phyloP scores from a whole-genome alignment of 768 basidiomycete genomes.

The Mycena rebaudengoi region DNA sequence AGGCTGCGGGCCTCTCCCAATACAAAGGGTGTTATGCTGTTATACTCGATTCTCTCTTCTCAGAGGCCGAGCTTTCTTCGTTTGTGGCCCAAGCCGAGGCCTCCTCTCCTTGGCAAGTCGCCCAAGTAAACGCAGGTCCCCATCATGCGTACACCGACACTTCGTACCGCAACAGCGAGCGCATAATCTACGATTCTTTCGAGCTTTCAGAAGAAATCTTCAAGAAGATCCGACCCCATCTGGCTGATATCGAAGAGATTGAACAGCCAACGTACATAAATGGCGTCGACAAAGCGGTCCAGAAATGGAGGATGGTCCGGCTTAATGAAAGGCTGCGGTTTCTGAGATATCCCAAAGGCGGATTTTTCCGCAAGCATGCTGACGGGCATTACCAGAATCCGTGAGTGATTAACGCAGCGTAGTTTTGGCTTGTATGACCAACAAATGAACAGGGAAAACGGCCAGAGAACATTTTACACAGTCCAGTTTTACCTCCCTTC shows the following conservation, averaged over 20 bases:
- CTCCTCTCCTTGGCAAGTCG: constrained; percentile 18
- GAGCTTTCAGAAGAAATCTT: constrained; percentile 17
- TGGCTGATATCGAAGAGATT: constrained; percentile 21
- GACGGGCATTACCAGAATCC: neutral
- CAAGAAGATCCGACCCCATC: constrained; percentile 16
- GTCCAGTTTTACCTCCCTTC: constrained; percentile 27
- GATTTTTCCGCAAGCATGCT: constrained; percentile 8
- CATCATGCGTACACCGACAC: constrained; percentile 16
- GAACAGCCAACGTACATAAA: constrained; percentile 15
- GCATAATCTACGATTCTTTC: constrained; percentile 23
- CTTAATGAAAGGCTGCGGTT: constrained; percentile 24
- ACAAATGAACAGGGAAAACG: constrained; percentile 4
- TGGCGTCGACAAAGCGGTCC: neutral
- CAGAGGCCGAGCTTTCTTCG: constrained; percentile 17
- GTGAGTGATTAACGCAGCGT: too few relatives aligned
- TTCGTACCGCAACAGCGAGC: constrained; percentile 21
- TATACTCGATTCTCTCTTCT: constrained; percentile 21
- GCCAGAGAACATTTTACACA: constrained; percentile 25
- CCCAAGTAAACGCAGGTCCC: constrained; percentile 15
- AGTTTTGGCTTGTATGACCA: too few relatives aligned
- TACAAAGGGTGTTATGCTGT: constrained; percentile 24
- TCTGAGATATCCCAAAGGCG: constrained; percentile 13
- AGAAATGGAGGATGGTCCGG: constrained; percentile 24
- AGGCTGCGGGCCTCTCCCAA: neutral
- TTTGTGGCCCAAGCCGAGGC: constrained; percentile 20